Evolutionary conservation across 1,284 basidiomycete genomes (phyloP).

Genomic region (Porogramme epimiltina): DNA sequence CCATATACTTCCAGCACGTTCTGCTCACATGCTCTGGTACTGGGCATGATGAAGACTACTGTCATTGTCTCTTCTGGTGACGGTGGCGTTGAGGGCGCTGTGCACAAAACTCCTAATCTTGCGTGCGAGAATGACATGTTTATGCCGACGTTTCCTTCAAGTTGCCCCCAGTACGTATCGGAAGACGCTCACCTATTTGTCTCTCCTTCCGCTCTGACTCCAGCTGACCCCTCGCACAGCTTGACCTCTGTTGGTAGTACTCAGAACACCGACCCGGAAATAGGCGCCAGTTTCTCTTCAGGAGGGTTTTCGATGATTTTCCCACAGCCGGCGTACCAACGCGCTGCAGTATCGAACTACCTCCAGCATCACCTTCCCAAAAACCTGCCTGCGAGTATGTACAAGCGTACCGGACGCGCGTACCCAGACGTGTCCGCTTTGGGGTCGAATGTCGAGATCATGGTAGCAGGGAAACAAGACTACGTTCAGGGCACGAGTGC

Average conservation of each 20-base stretch:
- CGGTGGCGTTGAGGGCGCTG: constrained; percentile 62
- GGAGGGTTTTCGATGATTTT: constrained; percentile 62
- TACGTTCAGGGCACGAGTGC: constrained; percentile 62
- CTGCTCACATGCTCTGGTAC: constrained; percentile 63
- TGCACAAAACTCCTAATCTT: constrained; percentile 57
- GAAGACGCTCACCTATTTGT: neutral
- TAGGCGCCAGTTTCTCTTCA: constrained; percentile 35
- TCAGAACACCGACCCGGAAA: constrained; percentile 35
- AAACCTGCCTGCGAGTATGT: constrained; percentile 36
- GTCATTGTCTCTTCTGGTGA: constrained; percentile 67
- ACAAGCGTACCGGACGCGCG: constrained; percentile 24
- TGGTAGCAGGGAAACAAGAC: constrained; percentile 43
- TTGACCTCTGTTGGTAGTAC: constrained; percentile 64
- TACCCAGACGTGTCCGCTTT: constrained; percentile 25
- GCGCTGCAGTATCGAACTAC: constrained; percentile 32
- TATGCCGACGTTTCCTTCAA: constrained; percentile 59
- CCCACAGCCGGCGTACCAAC: constrained; percentile 39
- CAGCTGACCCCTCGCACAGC: too few relatives aligned
- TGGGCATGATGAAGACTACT: constrained; percentile 61
- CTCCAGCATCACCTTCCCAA: constrained; percentile 31
- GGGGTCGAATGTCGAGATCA: constrained; percentile 48
- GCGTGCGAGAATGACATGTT: constrained; percentile 51
- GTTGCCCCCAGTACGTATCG: constrained; percentile 32
- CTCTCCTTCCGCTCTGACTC: neutral
- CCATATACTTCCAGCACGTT: constrained; percentile 27